These are phyloP conservation scores for Kuraishia capsulata DNA, from an alignment of 805 yeast genomes.

Conservation along the genomic window DNA sequence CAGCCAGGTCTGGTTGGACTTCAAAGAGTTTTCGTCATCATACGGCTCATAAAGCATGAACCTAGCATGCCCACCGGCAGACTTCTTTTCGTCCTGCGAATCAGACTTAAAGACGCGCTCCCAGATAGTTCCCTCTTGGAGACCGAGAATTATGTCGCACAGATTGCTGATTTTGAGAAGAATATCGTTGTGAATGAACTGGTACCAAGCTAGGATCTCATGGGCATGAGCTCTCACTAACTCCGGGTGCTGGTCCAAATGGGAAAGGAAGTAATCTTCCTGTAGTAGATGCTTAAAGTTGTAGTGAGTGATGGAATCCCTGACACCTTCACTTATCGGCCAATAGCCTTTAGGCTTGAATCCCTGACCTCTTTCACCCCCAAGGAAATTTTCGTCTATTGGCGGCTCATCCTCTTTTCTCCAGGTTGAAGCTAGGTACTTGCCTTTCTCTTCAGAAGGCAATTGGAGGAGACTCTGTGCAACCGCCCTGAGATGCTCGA, in stretches of 20 bases:
- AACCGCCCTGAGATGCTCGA: constrained; percentile 27
- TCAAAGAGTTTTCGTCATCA: constrained; percentile 16
- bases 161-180: constrained; percentile 26
- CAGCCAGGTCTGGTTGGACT: constrained; percentile 30
- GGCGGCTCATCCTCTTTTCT: constrained; percentile 2
- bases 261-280: constrained; percentile 18
- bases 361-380: constrained; percentile 39
- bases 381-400: constrained; percentile 15
- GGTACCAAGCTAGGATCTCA: constrained; percentile 30
- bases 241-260: constrained; percentile 29
- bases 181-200: constrained; percentile 25
- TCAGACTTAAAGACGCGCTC: constrained; percentile 25
- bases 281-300: constrained; percentile 32
- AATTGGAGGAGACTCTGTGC: constrained; percentile 31
- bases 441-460: constrained; percentile 28
- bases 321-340: constrained; percentile 32
- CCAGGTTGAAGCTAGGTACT: constrained; percentile 27
- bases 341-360: constrained; percentile 40
- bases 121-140: constrained; percentile 36
- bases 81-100: constrained; percentile 20
- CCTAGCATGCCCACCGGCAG: constrained; percentile 32
- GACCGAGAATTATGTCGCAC: constrained; percentile 34
- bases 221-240: constrained; percentile 25
- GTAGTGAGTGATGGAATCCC: constrained; percentile 35
- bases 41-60: constrained; percentile 28